Base-by-base conservation (phyloP, 805 yeast genomes). In the Metschnikowia chrysomelidarum region DNA sequence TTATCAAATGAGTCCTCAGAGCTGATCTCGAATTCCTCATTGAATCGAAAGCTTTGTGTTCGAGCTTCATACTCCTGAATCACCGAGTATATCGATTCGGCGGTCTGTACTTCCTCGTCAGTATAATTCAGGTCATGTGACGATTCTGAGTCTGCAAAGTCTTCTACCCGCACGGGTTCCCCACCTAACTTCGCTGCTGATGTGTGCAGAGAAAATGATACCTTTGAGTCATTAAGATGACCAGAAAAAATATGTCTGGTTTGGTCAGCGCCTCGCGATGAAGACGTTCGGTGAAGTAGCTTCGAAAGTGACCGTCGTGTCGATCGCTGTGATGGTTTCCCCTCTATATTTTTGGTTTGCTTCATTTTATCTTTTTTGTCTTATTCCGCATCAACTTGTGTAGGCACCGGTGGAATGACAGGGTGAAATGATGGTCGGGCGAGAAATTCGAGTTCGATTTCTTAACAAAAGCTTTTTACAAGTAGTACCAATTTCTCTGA, bases 61-160 rank as follows among this genome's bases (percentile, higher is more conserved):
- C 38, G 23, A 27, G 29, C 24, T 26, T 47, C 49, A 31, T 62
- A 60, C 23, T 59, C 67, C 18, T 57, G 51, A 5, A 63, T 48
- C 7, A 63, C 49, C 12, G 61, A 54, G 31, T 60, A 57, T 7
- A 62, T 51, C 19, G 63, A 58, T 14, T 57, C 63, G 3, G 59
- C 50, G 20, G 51, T 53, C 36, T 32, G 35, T 10, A 29, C 36
- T 15, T 25, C 38, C 4, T 46, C 46, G 24, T 46, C 51, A 3
- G 40, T 16, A 15, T 34, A 20, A 18, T 13, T 14, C 24, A 17
- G 22, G 42, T 30, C 41, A 17, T 11, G 45, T 2, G 56, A 47
- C 2, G 57, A 46, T n/a, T 38, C 47, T 16, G 69, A 57, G 43
- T 67, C 73, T 12, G 71, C 71, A 45, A 67, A 64, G 27, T 65